Evolutionary conservation across 805 yeast species (phyloP).

Genomic region (Myxozyma nipponensis): DNA sequence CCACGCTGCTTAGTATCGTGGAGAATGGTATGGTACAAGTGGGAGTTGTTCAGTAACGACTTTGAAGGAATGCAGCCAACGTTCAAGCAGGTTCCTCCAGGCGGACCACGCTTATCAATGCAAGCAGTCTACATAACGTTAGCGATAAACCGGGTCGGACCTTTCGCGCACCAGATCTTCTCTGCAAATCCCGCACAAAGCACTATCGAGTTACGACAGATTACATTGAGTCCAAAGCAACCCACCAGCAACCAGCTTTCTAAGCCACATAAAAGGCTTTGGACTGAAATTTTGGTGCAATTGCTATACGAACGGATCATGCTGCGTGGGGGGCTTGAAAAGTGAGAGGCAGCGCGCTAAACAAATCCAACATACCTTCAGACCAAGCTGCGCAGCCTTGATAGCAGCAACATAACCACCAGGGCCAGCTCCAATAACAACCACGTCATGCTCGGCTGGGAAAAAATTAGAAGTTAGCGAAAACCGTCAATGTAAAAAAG

Average conservation of each 20-base stretch:
- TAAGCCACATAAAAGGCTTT: too few species aligned
- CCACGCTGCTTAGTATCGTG: slow-evolving; percentile 86
- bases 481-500: neutral
- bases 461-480: neutral
- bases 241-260: too few species aligned
- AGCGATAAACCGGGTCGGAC: too few species aligned
- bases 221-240: too few species aligned
- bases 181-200: too few species aligned
- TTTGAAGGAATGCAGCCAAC: slow-evolving; percentile 99
- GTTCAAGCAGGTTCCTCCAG: slow-evolving; percentile 98
- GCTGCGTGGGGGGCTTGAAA: too few species aligned
- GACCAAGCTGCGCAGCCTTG: slow-evolving; percentile 95
- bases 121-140: slow-evolving; percentile 63
- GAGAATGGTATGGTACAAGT: slow-evolving; percentile 80
- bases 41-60: slow-evolving; percentile 91
- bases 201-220: too few species aligned
- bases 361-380: slow-evolving; percentile 40
- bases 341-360: too few species aligned
- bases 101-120: slow-evolving; percentile 90
- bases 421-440: slow-evolving; percentile 98
- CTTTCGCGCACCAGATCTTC: too few species aligned
- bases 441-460: slow-evolving; percentile 68
- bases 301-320: too few species aligned
- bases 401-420: slow-evolving; percentile 99
- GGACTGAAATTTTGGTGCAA: too few species aligned